phyloP scores from a whole-genome alignment of 148 eudicot species.

The Chenopodium quinoa region DNA sequence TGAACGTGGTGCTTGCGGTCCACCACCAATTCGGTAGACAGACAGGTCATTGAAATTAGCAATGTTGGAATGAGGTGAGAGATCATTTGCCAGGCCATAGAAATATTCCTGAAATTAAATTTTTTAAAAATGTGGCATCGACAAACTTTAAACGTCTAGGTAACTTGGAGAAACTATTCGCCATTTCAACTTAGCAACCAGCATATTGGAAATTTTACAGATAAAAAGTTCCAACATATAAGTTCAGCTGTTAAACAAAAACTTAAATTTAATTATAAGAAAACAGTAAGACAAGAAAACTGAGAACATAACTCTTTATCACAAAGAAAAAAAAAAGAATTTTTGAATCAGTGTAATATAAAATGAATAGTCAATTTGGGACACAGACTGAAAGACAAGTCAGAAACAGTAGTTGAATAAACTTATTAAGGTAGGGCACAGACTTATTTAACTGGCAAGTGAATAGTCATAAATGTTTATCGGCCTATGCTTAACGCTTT shows the following conservation, averaged over 20 bases:
- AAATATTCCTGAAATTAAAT: slow-evolving; percentile 68
- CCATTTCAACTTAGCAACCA: not conserved
- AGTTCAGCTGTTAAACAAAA: not conserved
- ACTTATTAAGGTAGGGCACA: not conserved
- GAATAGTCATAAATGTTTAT: not conserved
- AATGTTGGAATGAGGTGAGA: slow-evolving; percentile 81
- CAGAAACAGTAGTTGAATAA: not conserved
- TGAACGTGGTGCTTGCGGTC: slow-evolving; percentile 95
- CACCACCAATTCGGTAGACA: slow-evolving; percentile 82
- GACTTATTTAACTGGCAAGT: not conserved
- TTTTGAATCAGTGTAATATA: no score
- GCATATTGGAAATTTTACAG: not conserved
- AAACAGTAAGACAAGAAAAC: not conserved
- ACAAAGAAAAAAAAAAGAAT: no score
- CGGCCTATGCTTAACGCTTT: not conserved
- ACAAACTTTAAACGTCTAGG: not conserved
- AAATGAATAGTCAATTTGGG: no score
- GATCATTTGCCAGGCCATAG: slow-evolving; percentile 85
- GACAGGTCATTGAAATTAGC: slow-evolving; percentile 70
- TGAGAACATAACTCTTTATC: not conserved
- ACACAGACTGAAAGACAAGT: not conserved
- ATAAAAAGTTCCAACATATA: not conserved
- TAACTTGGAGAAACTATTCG: not conserved
- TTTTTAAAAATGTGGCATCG: not conserved
- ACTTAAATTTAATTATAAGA: not conserved